These are phyloP conservation scores for Thermomyces lanuginosus DNA, from an alignment of 2,329 filamentous ascomycete genomes.

Conservation along the genomic window DNA sequence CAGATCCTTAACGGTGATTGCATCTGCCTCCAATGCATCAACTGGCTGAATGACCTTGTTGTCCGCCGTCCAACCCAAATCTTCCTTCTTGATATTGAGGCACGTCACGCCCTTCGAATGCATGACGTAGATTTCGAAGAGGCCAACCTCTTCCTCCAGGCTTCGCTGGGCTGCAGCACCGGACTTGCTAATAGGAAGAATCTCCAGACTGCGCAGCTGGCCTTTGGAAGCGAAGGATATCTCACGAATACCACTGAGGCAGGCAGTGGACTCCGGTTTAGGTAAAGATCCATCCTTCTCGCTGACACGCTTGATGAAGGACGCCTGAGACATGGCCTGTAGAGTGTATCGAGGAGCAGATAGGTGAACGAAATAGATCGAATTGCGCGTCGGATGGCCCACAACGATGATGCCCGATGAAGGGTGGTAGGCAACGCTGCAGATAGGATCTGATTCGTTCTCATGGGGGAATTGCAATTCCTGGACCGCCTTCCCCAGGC, in stretches of 20 bases:
- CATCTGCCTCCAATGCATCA: slow-evolving; percentile 56
- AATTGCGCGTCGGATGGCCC: slow-evolving; percentile 91
- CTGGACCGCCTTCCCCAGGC: slow-evolving; percentile 84
- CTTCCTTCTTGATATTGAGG: slow-evolving; percentile 66
- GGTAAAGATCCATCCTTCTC: slow-evolving; percentile 56
- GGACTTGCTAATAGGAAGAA: slow-evolving; percentile 50
- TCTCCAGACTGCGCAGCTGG: slow-evolving; percentile 73
- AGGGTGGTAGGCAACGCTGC: slow-evolving; percentile 88
- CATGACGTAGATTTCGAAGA: slow-evolving; percentile 95
- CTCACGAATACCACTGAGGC: slow-evolving; percentile 91
- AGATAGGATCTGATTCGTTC: slow-evolving; percentile 94
- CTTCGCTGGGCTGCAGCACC: slow-evolving; percentile 37
- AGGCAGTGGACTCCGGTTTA: slow-evolving; percentile 83
- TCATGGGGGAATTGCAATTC: slow-evolving; percentile 92
- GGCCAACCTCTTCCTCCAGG: slow-evolving; percentile 47
- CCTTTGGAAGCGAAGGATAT: slow-evolving; percentile 82
- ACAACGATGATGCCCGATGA: slow-evolving; percentile 84
- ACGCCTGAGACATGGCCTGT: slow-evolving; percentile 63
- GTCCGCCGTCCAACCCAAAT: slow-evolving; percentile 81
- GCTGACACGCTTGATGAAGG: slow-evolving; percentile 65
- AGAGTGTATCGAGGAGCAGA: slow-evolving; percentile 88
- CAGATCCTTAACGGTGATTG: slow-evolving; percentile 60
- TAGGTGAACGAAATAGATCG: slow-evolving; percentile 89
- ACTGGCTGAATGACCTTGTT: slow-evolving; percentile 71
- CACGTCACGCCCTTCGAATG: slow-evolving; percentile 95